Evolutionary conservation across 345 rosid species (phyloP).

Genomic region (Clausena lansium): DNA sequence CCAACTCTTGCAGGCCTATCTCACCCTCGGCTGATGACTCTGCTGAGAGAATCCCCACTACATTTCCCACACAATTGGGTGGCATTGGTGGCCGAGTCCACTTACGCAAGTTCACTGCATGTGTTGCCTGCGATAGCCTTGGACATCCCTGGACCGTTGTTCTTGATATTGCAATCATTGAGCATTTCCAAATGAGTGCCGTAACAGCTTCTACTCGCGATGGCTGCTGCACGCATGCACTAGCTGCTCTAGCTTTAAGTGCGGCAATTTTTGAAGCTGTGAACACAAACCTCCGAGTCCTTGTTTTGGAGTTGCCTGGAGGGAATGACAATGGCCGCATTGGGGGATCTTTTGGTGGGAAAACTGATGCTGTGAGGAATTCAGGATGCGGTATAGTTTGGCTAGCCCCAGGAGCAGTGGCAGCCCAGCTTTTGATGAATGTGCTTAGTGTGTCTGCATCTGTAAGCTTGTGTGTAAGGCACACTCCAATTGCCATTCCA

Average conservation of each 20-base stretch:
- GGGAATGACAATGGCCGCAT: not conserved
- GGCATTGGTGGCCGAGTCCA: not conserved
- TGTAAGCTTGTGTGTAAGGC: conserved; percentile 39
- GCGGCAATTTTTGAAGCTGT: not conserved
- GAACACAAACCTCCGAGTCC: conserved; percentile 18
- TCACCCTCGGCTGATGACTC: not conserved
- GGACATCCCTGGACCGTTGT: not conserved
- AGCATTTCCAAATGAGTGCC: conserved; percentile 16
- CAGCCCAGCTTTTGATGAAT: not conserved
- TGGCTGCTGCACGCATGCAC: conserved; percentile 4
- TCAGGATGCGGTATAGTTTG: not conserved
- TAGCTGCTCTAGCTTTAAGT: conserved; percentile 2
- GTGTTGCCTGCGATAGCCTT: not conserved
- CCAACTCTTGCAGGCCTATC: not conserved
- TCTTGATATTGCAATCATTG: not conserved
- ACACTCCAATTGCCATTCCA: conserved; percentile 36
- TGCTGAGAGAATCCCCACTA: not conserved
- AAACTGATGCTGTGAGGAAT: not conserved
- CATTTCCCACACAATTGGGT: not conserved
- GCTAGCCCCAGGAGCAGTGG: not conserved
- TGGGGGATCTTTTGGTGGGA: not conserved
- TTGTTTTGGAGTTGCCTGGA: not conserved
- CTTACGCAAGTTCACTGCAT: not conserved
- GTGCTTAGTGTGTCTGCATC: conserved; percentile 15
- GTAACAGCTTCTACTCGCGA: conserved; percentile 17